These are phyloP conservation scores for Fusarium sp. DNA, from an alignment of 2,329 filamentous ascomycete genomes.

Conservation along the genomic window DNA sequence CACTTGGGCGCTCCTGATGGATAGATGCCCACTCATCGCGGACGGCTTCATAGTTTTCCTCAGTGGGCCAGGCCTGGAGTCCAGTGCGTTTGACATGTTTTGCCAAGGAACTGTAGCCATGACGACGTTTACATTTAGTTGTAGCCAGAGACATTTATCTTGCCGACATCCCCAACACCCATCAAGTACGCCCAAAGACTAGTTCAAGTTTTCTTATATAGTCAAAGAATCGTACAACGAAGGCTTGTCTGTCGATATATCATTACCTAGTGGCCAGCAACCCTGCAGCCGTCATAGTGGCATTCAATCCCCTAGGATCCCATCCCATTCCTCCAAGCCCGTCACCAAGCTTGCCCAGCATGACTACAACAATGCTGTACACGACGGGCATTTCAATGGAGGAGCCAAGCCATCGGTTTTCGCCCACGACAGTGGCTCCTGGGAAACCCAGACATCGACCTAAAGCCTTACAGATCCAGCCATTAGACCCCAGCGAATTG, in stretches of 20 bases:
- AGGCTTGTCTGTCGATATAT: background rate
- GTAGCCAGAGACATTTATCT: slow-evolving; percentile 24
- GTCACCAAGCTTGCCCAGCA: slow-evolving; percentile 1
- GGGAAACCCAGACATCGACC: slow-evolving; percentile 37
- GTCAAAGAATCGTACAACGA: background rate
- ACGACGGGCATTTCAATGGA: slow-evolving; percentile 31
- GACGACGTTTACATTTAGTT: background rate
- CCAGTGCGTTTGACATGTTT: background rate
- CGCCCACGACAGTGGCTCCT: background rate
- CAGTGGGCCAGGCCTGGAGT: slow-evolving; percentile 13
- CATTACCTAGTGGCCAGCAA: background rate
- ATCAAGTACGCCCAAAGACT: background rate
- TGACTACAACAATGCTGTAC: slow-evolving; percentile 35
- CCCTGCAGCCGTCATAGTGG: background rate
- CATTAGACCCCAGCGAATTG: slow-evolving; percentile 65
- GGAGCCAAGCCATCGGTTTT: slow-evolving; percentile 13
- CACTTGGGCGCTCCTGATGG: slow-evolving; percentile 5
- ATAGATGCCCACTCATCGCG: slow-evolving; percentile 6
- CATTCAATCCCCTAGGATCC: background rate
- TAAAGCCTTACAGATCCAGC: slow-evolving; percentile 41
- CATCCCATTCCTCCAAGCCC: background rate
- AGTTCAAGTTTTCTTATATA: background rate
- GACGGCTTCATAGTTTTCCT: slow-evolving; percentile 26
- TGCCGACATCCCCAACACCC: background rate
- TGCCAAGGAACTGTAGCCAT: slow-evolving; percentile 7